Conservation (phyloP, 192 early-diverging fungal species). For the Powellomyces hirtus region DNA sequence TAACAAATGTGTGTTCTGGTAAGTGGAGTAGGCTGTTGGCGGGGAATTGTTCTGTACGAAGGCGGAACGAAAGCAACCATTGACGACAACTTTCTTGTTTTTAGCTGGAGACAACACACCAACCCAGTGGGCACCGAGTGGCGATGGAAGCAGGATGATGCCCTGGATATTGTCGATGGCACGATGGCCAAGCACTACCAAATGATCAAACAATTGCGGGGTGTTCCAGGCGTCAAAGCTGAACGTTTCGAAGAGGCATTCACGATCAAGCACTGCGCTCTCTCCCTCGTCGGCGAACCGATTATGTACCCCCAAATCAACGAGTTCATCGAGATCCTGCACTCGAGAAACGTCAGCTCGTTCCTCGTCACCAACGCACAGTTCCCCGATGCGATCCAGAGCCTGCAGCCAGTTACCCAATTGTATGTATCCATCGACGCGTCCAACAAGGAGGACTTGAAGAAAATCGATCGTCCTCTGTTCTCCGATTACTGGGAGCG, state of each 20-base stretch:
- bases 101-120: slow-evolving; percentile 67
- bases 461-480: slow-evolving; percentile 72
- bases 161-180: slow-evolving; percentile 64
- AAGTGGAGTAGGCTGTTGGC: slow-evolving; percentile 11
- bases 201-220: slow-evolving; percentile 75
- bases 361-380: slow-evolving; percentile 78
- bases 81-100: background rate
- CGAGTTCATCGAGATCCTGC: slow-evolving; percentile 66
- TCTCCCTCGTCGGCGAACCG: slow-evolving; percentile 65
- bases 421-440: slow-evolving; percentile 75
- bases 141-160: slow-evolving; percentile 71
- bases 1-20: slow-evolving; percentile 72
- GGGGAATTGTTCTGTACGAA: too few species aligned
- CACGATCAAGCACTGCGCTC: slow-evolving; percentile 61
- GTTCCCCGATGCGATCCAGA: slow-evolving; percentile 50
- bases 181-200: slow-evolving; percentile 68
- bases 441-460: slow-evolving; percentile 70
- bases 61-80: too few species aligned
- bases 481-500: slow-evolving; percentile 80
- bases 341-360: slow-evolving; percentile 63
- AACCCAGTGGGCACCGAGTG: slow-evolving; percentile 68
- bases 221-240: slow-evolving; percentile 73
- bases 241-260: slow-evolving; percentile 70
- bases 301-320: slow-evolving; percentile 75
- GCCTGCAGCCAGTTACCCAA: slow-evolving; percentile 64